Percentiles rank a stretch among this genome's conserved stretches.
Evolutionary conservation across 768 basidiomycete genomes (phyloP).

Genomic region (Hirschioporus abietinus): DNA sequence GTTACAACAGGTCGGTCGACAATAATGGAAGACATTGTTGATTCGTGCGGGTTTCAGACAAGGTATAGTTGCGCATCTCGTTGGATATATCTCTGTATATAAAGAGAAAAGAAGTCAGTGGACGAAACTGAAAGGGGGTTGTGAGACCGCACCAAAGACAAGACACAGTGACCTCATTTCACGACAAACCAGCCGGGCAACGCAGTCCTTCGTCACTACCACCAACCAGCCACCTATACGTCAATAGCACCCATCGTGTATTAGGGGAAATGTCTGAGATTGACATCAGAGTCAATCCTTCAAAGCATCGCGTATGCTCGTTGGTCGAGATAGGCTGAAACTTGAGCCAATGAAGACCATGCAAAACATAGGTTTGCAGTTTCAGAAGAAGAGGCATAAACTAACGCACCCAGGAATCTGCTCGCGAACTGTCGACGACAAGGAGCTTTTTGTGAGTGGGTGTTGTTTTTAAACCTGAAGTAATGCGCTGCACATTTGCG

Average conservation of each 20-base stretch:
- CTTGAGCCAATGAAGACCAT: too few relatives aligned
- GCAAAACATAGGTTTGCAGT: too few relatives aligned
- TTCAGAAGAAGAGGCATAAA: too few relatives aligned
- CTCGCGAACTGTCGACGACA: too few relatives aligned
- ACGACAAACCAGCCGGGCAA: neutral
- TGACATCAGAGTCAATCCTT: neutral
- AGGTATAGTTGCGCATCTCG: neutral
- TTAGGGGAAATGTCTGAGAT: neutral
- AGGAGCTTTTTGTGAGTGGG: too few relatives aligned
- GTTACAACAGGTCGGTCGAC: neutral
- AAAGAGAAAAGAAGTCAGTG: neutral
- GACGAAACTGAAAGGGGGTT: neutral
- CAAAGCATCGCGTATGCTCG: neutral
- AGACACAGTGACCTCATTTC: neutral
- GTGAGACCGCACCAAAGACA: neutral
- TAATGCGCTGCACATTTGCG: too few relatives aligned
- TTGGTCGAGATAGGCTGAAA: neutral
- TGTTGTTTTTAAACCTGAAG: too few relatives aligned
- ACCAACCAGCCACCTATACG: neutral
- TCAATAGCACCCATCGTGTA: neutral
- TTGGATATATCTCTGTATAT: neutral
- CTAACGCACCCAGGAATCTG: too few relatives aligned
- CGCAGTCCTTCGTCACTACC: neutral
- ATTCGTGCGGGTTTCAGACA: neutral
- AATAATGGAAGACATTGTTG: neutral